These are phyloP conservation scores for Fusarium sublunatum DNA, from an alignment of 2,329 filamentous ascomycete genomes.

Conservation along the genomic window DNA sequence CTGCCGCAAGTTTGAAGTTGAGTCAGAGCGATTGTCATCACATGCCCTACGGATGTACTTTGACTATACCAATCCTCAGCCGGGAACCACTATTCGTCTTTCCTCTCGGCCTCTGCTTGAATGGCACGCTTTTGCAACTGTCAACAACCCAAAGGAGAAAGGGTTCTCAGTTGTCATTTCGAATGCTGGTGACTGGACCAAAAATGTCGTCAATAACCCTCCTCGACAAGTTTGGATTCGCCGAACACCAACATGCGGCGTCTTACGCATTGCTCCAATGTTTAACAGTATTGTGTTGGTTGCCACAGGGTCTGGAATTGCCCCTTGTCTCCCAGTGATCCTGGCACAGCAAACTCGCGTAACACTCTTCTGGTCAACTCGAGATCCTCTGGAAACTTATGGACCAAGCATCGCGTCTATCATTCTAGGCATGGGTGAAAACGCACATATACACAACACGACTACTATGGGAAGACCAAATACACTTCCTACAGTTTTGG, in stretches of 20 bases:
- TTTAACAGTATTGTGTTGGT: slow-evolving; percentile 72
- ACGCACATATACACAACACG: slow-evolving; percentile 74
- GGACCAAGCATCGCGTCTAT: slow-evolving; percentile 63
- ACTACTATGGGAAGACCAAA: slow-evolving; percentile 65
- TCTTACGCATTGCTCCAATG: slow-evolving; percentile 71
- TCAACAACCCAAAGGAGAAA: slow-evolving; percentile 62
- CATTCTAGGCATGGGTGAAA: slow-evolving; percentile 64
- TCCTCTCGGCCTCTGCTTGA: slow-evolving; percentile 70
- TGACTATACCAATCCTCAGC: slow-evolving; percentile 63
- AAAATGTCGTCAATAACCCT: slow-evolving; percentile 69
- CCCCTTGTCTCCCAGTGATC: slow-evolving; percentile 64
- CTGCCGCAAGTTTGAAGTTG: slow-evolving; percentile 71
- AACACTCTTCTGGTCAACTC: slow-evolving; percentile 73
- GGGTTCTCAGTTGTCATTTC: slow-evolving; percentile 74
- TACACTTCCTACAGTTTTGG: slow-evolving; percentile 52
- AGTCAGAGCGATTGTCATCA: slow-evolving; percentile 70
- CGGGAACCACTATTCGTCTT: slow-evolving; percentile 60
- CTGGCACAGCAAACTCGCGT: slow-evolving; percentile 56
- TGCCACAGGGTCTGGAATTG: slow-evolving; percentile 76
- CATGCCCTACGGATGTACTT: slow-evolving; percentile 79
- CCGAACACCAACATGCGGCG: slow-evolving; percentile 71
- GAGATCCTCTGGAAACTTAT: slow-evolving; percentile 67
- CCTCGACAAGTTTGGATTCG: slow-evolving; percentile 71
- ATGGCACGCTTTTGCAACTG: slow-evolving; percentile 78
- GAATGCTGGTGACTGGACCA: slow-evolving; percentile 72